Percentiles rank a stretch among this genome's conserved stretches.
phyloP scores from a whole-genome alignment of 2,329 filamentous ascomycete genomes.

The Pseudomassariella vexata region DNA sequence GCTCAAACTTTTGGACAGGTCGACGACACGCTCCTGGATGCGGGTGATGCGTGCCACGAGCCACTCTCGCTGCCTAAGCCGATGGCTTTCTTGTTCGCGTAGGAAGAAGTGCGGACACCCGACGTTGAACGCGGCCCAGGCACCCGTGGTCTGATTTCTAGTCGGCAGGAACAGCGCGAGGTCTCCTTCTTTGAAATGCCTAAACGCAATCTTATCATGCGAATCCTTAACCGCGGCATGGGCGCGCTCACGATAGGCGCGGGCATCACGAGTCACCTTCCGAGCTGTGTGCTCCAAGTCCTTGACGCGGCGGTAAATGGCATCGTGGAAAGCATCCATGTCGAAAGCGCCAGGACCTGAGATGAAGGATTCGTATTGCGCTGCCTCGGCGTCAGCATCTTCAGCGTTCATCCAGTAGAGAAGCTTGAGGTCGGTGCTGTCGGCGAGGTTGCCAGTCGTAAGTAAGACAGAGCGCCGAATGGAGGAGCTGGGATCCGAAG shows the following conservation, averaged over 20 bases:
- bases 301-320: constrained; percentile 81
- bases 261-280: constrained; percentile 87
- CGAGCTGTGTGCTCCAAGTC: constrained; percentile 90
- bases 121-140: constrained; percentile 98
- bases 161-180: constrained; percentile 91
- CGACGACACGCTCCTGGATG: constrained; percentile 88
- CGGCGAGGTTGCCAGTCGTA: constrained; percentile 48
- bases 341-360: constrained; percentile 72
- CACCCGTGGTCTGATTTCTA: constrained; percentile 85
- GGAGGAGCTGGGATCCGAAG: constrained; percentile 49
- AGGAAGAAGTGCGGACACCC: constrained; percentile 96
- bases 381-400: constrained; percentile 59
- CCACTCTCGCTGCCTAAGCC: constrained; percentile 82
- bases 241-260: constrained; percentile 81
- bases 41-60: constrained; percentile 90
- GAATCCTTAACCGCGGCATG: constrained; percentile 76
- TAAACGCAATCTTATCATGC: constrained; percentile 93
- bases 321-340: constrained; percentile 76
- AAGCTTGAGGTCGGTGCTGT: constrained; percentile 63
- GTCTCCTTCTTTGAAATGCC: constrained; percentile 94
- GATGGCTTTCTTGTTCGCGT: constrained; percentile 84
- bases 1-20: constrained; percentile 72
- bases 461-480: constrained; percentile 49
- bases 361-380: constrained; percentile 71
- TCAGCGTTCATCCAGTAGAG: constrained; percentile 77